Conservation (phyloP, 1,139 yeast species). For the Hanseniaspora sp. region DNA sequence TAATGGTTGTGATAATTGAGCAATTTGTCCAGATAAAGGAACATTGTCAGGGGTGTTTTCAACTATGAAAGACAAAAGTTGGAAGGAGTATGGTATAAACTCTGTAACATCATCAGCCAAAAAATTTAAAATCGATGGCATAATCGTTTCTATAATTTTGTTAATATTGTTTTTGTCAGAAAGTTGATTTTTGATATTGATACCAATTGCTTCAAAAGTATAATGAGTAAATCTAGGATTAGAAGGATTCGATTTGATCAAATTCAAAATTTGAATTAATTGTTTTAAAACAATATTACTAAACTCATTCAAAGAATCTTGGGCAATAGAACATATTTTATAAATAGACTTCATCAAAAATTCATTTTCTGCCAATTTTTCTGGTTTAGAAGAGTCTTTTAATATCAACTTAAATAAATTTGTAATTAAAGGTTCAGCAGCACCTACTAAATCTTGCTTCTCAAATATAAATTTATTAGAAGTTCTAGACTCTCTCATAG, state of each 20-base stretch:
- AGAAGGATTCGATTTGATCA: constrained; percentile 80
- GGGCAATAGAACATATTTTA: constrained; percentile 70
- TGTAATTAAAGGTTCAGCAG: constrained; percentile 45
- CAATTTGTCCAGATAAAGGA: constrained; percentile 52
- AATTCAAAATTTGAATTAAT: constrained; percentile 53
- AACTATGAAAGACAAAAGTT: constrained; percentile 66
- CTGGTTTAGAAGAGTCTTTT: constrained; percentile 55
- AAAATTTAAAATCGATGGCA: constrained; percentile 58
- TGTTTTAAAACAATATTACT: constrained; percentile 46
- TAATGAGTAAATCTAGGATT: constrained; percentile 90
- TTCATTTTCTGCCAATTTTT: constrained; percentile 89
- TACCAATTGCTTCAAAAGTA: constrained; percentile 77
- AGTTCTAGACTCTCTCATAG: constrained; percentile 52
- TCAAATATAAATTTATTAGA: constrained; percentile 47
- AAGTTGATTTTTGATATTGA: constrained; percentile 48
- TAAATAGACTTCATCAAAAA: constrained; percentile 79
- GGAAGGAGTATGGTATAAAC: constrained; percentile 86
- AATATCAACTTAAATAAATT: constrained; percentile 59
- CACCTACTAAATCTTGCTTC: constrained; percentile 56
- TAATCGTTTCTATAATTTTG: constrained; percentile 43
- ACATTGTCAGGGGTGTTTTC: constrained; percentile 45
- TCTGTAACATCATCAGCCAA: constrained; percentile 83
- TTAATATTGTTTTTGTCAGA: constrained; percentile 29
- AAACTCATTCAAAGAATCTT: constrained; percentile 43
- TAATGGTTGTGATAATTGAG: constrained; percentile 63